Evolutionary conservation across 495 filamentous ascomycete genomes (phyloP).

Genomic region (Aspergillus incahuasiensis): DNA sequence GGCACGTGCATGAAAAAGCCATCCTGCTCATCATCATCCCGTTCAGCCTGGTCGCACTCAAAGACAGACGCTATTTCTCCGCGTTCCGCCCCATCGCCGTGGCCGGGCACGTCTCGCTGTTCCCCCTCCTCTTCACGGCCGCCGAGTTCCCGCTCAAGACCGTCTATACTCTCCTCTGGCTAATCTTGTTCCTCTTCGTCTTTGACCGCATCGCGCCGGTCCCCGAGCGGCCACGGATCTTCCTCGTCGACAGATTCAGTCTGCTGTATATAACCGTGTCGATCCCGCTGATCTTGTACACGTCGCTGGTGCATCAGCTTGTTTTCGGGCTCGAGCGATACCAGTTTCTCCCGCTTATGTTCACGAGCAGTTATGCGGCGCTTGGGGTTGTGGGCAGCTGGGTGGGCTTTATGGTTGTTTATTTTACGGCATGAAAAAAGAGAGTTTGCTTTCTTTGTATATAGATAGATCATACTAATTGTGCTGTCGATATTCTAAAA

Average conservation of each 20-base stretch:
- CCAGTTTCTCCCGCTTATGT: conserved; percentile 94
- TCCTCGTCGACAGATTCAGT: conserved; percentile 86
- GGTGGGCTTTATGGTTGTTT: conserved; percentile 92
- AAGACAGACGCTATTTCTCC: conserved; percentile 84
- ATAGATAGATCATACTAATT: not conserved
- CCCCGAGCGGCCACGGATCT: conserved; percentile 66
- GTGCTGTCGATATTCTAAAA: not conserved
- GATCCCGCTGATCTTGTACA: conserved; percentile 86
- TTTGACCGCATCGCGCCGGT: conserved; percentile 88
- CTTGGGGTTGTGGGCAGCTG: conserved; percentile 95
- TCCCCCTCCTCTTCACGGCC: conserved; percentile 87
- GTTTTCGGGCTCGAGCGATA: conserved; percentile 72
- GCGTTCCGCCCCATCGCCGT: conserved; percentile 91
- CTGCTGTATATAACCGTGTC: conserved; percentile 80
- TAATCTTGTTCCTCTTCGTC: conserved; percentile 75
- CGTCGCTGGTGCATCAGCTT: conserved; percentile 74
- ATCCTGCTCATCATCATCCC: conserved; percentile 92
- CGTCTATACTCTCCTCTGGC: conserved; percentile 88
- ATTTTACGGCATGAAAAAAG: conserved; percentile 59
- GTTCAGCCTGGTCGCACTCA: conserved; percentile 89
- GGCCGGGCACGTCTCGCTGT: conserved; percentile 89
- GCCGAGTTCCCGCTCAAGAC: conserved; percentile 92
- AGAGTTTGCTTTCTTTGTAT: not conserved
- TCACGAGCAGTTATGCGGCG: conserved; percentile 91
- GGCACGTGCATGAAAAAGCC: conserved; percentile 98